phyloP scores from a whole-genome alignment of 805 yeast genomes.

The Zygotorulaspora chibaensis region DNA sequence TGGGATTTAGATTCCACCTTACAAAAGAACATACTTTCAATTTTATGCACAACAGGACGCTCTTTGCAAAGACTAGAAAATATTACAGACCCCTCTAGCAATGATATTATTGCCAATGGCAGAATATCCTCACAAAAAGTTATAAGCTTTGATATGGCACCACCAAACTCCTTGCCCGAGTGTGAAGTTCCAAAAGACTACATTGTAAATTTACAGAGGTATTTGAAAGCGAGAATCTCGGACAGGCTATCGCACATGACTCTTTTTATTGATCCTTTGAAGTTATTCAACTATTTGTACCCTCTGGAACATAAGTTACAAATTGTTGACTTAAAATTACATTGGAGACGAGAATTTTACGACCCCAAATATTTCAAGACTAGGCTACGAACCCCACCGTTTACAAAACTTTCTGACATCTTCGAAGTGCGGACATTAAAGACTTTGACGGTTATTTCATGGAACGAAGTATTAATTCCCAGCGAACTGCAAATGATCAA shows the following conservation, averaged over 20 bases:
- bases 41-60: slow-evolving; percentile 29
- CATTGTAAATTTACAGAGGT: slow-evolving; percentile 30
- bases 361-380: slow-evolving; percentile 28
- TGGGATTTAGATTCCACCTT: slow-evolving; percentile 39
- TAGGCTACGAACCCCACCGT: slow-evolving; percentile 17
- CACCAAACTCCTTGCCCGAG: slow-evolving; percentile 37
- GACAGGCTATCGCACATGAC: slow-evolving; percentile 34
- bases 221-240: slow-evolving; percentile 29
- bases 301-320: slow-evolving; percentile 32
- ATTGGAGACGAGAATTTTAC: slow-evolving; percentile 41
- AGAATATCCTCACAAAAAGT: slow-evolving; percentile 23
- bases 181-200: slow-evolving; percentile 28
- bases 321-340: slow-evolving; percentile 37
- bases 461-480: slow-evolving; percentile 38
- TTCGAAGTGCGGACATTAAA: slow-evolving; percentile 37
- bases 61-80: slow-evolving; percentile 38
- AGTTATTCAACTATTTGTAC: slow-evolving; percentile 36
- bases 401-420: slow-evolving; percentile 33
- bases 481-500: slow-evolving; percentile 36
- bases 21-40: slow-evolving; percentile 31
- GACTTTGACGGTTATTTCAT: slow-evolving; percentile 40
- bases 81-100: slow-evolving; percentile 39
- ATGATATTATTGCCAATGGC: slow-evolving; percentile 34
- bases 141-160: slow-evolving; percentile 37
- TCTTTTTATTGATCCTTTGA: slow-evolving; percentile 39